Evolutionary conservation across 805 yeast genomes (phyloP), one percentile per base, ranked within the genome.

Genomic region (Trichomonascus vanleenenianus): DNA sequence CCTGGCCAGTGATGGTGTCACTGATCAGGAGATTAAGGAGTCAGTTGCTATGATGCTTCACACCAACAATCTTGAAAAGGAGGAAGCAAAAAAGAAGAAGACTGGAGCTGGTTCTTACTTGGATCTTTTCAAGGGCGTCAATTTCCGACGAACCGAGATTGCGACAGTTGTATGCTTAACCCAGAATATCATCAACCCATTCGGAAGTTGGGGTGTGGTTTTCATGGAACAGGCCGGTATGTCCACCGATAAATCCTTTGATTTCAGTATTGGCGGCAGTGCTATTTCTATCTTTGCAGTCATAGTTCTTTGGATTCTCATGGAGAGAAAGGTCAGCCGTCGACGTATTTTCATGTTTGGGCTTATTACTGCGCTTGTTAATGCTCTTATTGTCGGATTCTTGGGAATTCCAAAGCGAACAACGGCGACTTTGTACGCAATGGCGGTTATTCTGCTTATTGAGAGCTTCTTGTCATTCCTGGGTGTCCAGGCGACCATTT

Each of bases 61-160:
- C 61, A 76, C 83, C 3, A 58, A 68, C 41, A 64, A 68, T 36
- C 48, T 61, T 40, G 67, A 64, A 41, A 40, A 44, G 12, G 50
- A 46, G 34, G n/a, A n/a, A n/a, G n/a, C n/a, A n/a, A n/a, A 64
- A 41, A 40, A 44, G 12, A 49, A 46, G 34, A 25, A 35, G 12
- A 32, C 44, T 16, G 8, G n/a, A 9, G 67, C 43, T 53, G 62
- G 50, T 12, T 41, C 39, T n/a, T 39, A 48, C 20, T 14, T 45
- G 22, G 78, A 75, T 45, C 75, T 78, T 50, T 73, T 77, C 65
- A 68, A 61, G 53, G 75, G 75, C 6, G 49, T 53, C 3, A 68
- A 74, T 56, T 54, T 64, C 6, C 62, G 81, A 58, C 64, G 82
- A 61, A 77, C 83, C 0, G 70, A 73, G 58, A 60, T 75, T 37